These are phyloP conservation scores for Citrus reticulata DNA, from an alignment of 345 rosid species.

Conservation along the genomic window DNA sequence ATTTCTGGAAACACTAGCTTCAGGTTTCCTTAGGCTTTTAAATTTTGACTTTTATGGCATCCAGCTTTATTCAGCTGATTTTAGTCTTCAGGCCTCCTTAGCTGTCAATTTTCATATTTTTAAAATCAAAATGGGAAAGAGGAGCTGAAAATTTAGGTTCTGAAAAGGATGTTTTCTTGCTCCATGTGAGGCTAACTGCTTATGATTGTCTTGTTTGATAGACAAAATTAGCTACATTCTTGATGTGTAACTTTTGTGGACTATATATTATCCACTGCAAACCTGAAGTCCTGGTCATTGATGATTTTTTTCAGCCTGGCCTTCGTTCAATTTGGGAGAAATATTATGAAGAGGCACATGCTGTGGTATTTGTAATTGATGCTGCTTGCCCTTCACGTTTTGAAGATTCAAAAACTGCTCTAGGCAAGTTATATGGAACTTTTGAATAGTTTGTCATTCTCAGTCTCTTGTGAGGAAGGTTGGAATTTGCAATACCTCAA, in stretches of 20 bases:
- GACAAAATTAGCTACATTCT: neutral
- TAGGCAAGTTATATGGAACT: conserved; percentile 41
- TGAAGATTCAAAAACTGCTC: conserved; percentile 92
- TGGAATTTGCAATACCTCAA: neutral
- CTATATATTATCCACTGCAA: neutral
- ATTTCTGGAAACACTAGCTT: neutral
- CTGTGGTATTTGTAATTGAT: conserved; percentile 83
- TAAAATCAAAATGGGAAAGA: neutral
- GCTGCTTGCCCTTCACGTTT: conserved; percentile 91
- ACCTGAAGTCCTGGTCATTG: conserved; percentile 7
- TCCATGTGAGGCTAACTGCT: neutral
- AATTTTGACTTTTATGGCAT: neutral
- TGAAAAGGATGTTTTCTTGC: neutral
- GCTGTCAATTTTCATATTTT: neutral
- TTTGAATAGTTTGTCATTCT: neutral
- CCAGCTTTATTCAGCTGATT: conserved; percentile 1
- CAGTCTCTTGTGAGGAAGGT: neutral
- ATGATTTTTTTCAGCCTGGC: conserved; percentile 61
- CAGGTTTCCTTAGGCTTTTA: neutral
- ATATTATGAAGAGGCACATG: conserved; percentile 98
- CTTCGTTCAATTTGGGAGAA: conserved; percentile 99
- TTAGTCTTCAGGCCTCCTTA: neutral
- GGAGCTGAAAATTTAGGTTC: neutral
- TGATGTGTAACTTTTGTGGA: neutral
- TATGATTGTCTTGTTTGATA: neutral